Conservation (phyloP, 176 grass and related monocot species). For the Chrysopogon serrulatus region DNA sequence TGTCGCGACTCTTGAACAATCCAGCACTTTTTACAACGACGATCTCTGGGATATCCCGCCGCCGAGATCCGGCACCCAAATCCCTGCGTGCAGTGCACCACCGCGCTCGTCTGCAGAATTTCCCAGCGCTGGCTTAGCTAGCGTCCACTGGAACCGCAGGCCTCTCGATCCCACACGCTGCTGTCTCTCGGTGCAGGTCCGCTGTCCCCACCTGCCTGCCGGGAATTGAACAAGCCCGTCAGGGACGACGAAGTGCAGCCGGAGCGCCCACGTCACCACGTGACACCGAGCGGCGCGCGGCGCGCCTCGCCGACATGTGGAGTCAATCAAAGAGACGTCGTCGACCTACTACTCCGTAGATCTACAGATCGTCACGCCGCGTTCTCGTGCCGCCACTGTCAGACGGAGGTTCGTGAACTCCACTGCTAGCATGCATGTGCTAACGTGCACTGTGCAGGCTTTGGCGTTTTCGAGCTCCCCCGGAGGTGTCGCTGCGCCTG, state of each 20-base stretch:
- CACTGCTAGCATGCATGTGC: neutral
- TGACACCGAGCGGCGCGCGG: neutral
- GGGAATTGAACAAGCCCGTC: neutral
- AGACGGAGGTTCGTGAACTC: too few species aligned
- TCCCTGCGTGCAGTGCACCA: neutral
- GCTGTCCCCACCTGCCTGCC: neutral
- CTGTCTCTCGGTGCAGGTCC: neutral
- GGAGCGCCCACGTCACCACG: neutral
- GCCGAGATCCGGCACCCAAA: neutral
- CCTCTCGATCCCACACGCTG: neutral
- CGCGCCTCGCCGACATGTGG: neutral
- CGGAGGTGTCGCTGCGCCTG: too few species aligned
- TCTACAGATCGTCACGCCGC: neutral
- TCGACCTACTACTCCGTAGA: neutral
- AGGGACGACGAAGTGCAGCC: neutral
- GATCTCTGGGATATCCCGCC: constrained; percentile 13
- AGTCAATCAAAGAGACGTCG: neutral
- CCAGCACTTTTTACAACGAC: neutral
- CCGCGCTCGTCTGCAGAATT: neutral
- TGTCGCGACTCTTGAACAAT: neutral
- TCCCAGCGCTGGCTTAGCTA: too few species aligned
- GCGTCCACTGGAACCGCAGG: too few species aligned
- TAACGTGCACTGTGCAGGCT: neutral
- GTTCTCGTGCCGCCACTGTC: neutral
- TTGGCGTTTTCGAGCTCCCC: neutral